Percentiles rank a stretch among this genome's conserved stretches.
These are phyloP conservation scores for Carex littledalei DNA, from an alignment of 176 grass and related monocot genomes.

Conservation along the genomic window DNA sequence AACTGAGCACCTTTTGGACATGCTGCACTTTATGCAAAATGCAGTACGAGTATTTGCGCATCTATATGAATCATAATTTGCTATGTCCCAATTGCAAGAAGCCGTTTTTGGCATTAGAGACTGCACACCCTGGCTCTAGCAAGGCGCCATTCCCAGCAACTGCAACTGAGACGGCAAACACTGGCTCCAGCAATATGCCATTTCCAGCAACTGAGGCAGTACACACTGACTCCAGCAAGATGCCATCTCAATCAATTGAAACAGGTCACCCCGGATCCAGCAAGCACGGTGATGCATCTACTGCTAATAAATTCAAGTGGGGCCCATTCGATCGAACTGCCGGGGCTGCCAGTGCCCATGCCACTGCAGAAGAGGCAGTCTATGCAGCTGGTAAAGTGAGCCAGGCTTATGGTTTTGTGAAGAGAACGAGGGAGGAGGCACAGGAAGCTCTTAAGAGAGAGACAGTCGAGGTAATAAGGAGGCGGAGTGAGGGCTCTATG, in stretches of 20 bases:
- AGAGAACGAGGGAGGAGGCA: slow-evolving; percentile 17
- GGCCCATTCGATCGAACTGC: slow-evolving; percentile 9
- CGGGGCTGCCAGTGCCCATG: slow-evolving; percentile 5
- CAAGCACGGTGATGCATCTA: not conserved
- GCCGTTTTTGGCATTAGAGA: slow-evolving; percentile 79
- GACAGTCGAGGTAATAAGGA: slow-evolving; percentile 1
- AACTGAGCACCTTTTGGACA: slow-evolving; percentile 72
- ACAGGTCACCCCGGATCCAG: not conserved
- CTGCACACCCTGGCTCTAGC: slow-evolving; percentile 51
- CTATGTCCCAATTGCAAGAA: slow-evolving; percentile 86
- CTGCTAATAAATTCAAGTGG: slow-evolving; percentile 16
- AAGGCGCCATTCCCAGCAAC: not conserved
- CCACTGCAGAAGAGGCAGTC: slow-evolving; percentile 5
- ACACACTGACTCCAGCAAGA: slow-evolving; percentile 38
- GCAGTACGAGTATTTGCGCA: slow-evolving; percentile 91
- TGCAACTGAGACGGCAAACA: not conserved
- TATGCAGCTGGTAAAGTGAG: slow-evolving; percentile 13
- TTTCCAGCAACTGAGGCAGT: slow-evolving; percentile 66
- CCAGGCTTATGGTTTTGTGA: slow-evolving; percentile 16
- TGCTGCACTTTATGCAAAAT: slow-evolving; percentile 85
- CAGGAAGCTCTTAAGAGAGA: slow-evolving; percentile 11
- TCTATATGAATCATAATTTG: slow-evolving; percentile 90
- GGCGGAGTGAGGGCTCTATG: not conserved
- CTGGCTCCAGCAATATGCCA: slow-evolving; percentile 36
- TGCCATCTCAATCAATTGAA: slow-evolving; percentile 1